Evolutionary conservation across 768 basidiomycete species (phyloP), one percentile per base, ranked within the genome.

Genomic region (Vishniacozyma victoriae): DNA sequence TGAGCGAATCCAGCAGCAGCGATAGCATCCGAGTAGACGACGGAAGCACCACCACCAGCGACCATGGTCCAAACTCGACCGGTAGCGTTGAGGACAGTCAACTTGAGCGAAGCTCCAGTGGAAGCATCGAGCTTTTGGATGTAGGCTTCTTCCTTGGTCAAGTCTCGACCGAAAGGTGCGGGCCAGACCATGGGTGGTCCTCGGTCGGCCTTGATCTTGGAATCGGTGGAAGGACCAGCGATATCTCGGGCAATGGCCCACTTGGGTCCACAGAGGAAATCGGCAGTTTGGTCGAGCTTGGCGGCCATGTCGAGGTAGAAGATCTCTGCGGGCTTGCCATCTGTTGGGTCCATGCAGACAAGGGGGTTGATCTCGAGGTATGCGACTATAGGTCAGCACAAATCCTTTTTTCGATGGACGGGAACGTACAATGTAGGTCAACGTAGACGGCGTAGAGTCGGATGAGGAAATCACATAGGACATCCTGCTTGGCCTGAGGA

Each of bases 61-160:
- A 99, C 95, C 93, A 97, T 97, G 60, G 95, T 97, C 95, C 95
- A 99, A 57, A 99, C 82, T 54, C 92, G 86, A 52, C 93, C 95
- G 70, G 87, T 85, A 45, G 86, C 74, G 74, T 97, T 96, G 63
- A 99, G 78, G 44, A 99, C 93, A 35, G 95, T 99, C 37, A 99
- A 80, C 73, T 99, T 99, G 71, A 99, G 84, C 7, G 91, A 95
- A 62, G 95, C 91, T 76, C 95, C 93, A 35, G 95, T 99, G 18
- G 88, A 91, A 18, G 79, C 89, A 57, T 97, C 95, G 57, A 99
- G 82, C 73, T 95, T 95, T 76, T 95, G 90, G 73, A 99, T 96
- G 77, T 95, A 99, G 4, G 93, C 93, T 73, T 97, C 95, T 73
- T 97, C 95, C 77, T 90, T 92, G 69, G 95, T 96, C 74, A 99